These are phyloP conservation scores for Penicillium sp. DNA, from an alignment of 2,329 filamentous ascomycete species.

Conservation along the genomic window DNA sequence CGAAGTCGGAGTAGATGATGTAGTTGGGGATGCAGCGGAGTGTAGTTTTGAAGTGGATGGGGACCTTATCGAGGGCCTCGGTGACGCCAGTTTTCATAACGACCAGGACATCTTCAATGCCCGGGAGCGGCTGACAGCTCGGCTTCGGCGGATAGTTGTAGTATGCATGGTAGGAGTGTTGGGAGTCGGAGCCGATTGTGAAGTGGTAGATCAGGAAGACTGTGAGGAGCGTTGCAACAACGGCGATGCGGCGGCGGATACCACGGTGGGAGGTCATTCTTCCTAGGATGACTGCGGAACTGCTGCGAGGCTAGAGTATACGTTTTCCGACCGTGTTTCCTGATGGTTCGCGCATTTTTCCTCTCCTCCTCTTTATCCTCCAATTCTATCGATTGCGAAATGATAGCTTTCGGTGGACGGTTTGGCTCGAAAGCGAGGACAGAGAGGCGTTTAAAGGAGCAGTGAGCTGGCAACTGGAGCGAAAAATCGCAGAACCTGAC, in stretches of 20 bases:
- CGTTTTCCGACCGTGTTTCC: neutral
- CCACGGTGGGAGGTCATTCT: slow-evolving; percentile 49
- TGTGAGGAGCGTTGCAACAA: slow-evolving; percentile 62
- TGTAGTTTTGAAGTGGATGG: slow-evolving; percentile 59
- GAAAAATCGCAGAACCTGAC: neutral
- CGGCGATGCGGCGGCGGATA: slow-evolving; percentile 42
- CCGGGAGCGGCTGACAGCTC: slow-evolving; percentile 43
- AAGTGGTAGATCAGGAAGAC: slow-evolving; percentile 61
- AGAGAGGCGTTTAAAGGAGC: slow-evolving; percentile 2
- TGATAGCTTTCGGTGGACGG: neutral
- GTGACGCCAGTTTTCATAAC: slow-evolving; percentile 64
- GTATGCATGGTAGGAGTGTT: slow-evolving; percentile 40
- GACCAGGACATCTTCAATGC: slow-evolving; percentile 59
- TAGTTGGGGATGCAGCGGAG: slow-evolving; percentile 61
- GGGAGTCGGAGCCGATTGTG: slow-evolving; percentile 64
- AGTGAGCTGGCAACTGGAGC: neutral
- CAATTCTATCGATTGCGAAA: neutral
- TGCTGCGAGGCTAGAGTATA: neutral
- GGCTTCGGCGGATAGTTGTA: neutral
- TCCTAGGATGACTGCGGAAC: slow-evolving; percentile 12
- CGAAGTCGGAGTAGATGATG: slow-evolving; percentile 64
- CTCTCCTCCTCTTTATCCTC: neutral
- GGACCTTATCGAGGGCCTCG: slow-evolving; percentile 60
- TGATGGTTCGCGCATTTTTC: neutral
- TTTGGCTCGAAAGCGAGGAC: neutral